These are phyloP conservation scores for Penicillium corylophilum DNA, from an alignment of 2,329 filamentous ascomycete species.

Conservation along the genomic window DNA sequence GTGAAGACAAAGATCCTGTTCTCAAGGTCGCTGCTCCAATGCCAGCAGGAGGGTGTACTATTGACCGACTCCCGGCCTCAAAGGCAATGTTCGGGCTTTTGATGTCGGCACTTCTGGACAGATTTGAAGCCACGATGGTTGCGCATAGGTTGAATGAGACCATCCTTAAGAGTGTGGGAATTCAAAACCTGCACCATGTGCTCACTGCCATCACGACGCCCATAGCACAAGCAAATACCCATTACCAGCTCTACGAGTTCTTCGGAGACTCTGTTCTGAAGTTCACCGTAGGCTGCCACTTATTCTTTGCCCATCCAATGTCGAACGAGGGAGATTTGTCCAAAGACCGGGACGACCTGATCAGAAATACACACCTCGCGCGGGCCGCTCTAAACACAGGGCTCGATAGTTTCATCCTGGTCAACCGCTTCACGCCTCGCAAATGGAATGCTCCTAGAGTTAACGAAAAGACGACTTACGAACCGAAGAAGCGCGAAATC, in stretches of 20 bases:
- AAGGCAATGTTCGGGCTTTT: conserved; percentile 57
- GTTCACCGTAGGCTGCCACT: conserved; percentile 65
- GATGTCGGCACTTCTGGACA: conserved; percentile 70
- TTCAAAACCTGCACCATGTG: conserved; percentile 58
- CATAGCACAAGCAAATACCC: conserved; percentile 56
- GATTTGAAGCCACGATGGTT: conserved; percentile 64
- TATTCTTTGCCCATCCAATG: conserved; percentile 58
- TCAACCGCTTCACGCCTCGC: conserved; percentile 62
- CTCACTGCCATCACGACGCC: conserved; percentile 70
- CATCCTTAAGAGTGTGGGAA: conserved; percentile 53
- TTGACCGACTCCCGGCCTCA: conserved; percentile 45
- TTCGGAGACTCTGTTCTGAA: conserved; percentile 84
- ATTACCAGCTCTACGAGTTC: conserved; percentile 86
- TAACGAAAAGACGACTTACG: conserved; percentile 33
- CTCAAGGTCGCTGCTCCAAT: conserved; percentile 21
- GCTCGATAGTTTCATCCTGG: conserved; percentile 72
- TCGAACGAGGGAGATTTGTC: conserved; percentile 79
- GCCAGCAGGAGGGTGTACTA: conserved; percentile 27
- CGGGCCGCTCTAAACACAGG: conserved; percentile 62
- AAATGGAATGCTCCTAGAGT: conserved; percentile 72
- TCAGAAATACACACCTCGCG: conserved; percentile 73
- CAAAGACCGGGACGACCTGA: conserved; percentile 63
- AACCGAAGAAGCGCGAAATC: conserved; percentile 42
- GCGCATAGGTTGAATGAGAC: conserved; percentile 60
- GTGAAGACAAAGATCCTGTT: conserved; percentile 8